Evolutionary conservation across 2,329 filamentous ascomycete species (phyloP), one percentile per base, ranked within the genome.

Genomic region (Phoma herbarum): DNA sequence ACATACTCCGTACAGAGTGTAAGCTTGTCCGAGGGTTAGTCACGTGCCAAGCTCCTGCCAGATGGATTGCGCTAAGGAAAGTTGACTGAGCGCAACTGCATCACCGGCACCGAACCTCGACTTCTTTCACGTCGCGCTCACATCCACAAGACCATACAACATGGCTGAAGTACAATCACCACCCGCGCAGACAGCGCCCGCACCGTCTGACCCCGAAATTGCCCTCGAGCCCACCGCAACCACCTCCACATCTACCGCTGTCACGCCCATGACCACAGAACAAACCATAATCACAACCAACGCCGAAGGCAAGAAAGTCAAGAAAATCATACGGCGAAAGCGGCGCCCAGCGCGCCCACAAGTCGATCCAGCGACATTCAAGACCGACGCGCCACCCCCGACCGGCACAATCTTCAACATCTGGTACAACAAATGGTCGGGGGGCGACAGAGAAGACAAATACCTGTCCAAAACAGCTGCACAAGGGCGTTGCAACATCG

Each of bases 401-500:
- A 98, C 94, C 0, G 95, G 95, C 52, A 96, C 92, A 0, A 92
- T 93, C 58, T 99, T 95, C 84, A 99, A 99, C 79, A 96, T 96
- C 72, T 97, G 93, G 94, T 97, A 97, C 81, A 97, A 97, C 82
- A 98, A 97, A 79, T 98, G 94, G 93, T 90, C 89, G 0, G 95
- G 95, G 66, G 95, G 95, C 72, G 95, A 99, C 78, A 87, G 93
- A 60, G 94, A 98, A 74, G 93, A 96, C 81, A 92, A 93, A 69
- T 93, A 94, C 72, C 85, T 93, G 4, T 92, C 90, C 33, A 90
- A 97, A 74, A 90, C 89, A 0, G 86, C 89, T 14, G 94, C 95
- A 3, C 88, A 90, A 64, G 90, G 90, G 2, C 90, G 96, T 54
- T 98, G 95, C 83, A 95, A 93, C 74, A 83, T 99, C 60, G 89